Conservation (phyloP, 805 yeast genomes). For the Alloascoidea hylecoeti region DNA sequence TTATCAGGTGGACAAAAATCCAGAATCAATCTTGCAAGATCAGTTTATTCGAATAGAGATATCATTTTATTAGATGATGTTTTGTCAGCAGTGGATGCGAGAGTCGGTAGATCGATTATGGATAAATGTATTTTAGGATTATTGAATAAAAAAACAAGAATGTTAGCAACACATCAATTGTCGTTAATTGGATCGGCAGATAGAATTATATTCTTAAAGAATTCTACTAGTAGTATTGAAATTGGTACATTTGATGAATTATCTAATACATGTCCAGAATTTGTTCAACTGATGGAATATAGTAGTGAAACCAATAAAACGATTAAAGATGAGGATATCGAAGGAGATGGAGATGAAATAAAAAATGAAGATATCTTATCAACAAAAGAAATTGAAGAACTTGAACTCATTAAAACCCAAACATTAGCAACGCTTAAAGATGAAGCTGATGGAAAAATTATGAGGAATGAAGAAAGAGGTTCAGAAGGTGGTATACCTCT, state of each 20-base stretch:
- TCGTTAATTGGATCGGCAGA: slow-evolving; percentile 50
- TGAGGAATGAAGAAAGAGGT: slow-evolving; percentile 8
- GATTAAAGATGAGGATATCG: slow-evolving; percentile 12
- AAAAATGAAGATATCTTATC: slow-evolving; percentile 11
- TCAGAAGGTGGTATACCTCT: slow-evolving; percentile 11
- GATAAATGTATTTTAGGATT: slow-evolving; percentile 42
- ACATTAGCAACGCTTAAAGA: slow-evolving; percentile 9
- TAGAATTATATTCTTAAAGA: slow-evolving; percentile 40
- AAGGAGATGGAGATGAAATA: slow-evolving; percentile 13
- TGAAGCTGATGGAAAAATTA: slow-evolving; percentile 7
- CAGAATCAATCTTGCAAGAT: slow-evolving; percentile 64
- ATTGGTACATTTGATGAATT: slow-evolving; percentile 39
- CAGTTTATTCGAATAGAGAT: slow-evolving; percentile 58
- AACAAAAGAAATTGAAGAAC: slow-evolving; percentile 9
- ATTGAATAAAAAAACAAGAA: slow-evolving; percentile 37
- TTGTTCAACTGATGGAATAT: slow-evolving; percentile 35
- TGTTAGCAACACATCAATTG: slow-evolving; percentile 65
- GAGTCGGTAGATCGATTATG: slow-evolving; percentile 73
- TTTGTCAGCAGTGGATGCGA: slow-evolving; percentile 75
- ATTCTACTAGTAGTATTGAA: slow-evolving; percentile 39
- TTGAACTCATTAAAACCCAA: slow-evolving; percentile 5
- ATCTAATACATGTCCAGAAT: slow-evolving; percentile 23
- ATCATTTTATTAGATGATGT: slow-evolving; percentile 67
- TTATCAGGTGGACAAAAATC: slow-evolving; percentile 89
- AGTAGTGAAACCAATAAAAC: too few relatives aligned